Percentiles rank a stretch among this genome's conserved stretches.
Conservation (phyloP, 108 stramenopile species). For the Nitzschia inconspicua region DNA sequence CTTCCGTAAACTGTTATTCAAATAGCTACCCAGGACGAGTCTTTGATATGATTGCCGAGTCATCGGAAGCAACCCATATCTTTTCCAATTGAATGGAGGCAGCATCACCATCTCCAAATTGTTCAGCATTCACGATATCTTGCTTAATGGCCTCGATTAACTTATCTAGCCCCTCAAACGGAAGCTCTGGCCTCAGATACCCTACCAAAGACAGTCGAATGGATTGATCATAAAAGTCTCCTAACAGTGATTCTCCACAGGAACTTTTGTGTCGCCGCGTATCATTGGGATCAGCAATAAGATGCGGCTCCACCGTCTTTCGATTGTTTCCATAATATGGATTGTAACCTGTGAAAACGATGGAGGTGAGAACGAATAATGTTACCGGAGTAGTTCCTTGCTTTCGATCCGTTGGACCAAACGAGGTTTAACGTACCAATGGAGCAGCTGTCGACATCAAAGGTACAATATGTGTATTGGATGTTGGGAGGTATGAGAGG, state of each 20-base stretch:
- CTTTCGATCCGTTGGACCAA: too few relatives aligned
- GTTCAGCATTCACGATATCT: slow-evolving; percentile 43
- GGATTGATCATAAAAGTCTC: slow-evolving; percentile 79
- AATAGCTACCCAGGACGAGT: too few relatives aligned
- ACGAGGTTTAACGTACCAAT: too few relatives aligned
- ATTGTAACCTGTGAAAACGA: slow-evolving; percentile 92
- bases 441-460: too few relatives aligned
- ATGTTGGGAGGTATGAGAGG: too few relatives aligned
- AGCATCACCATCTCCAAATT: slow-evolving; percentile 31
- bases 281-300: slow-evolving; percentile 54
- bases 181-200: slow-evolving; percentile 81
- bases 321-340: slow-evolving; percentile 79
- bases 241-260: slow-evolving; percentile 72
- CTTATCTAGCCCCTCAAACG: slow-evolving; percentile 85
- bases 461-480: too few relatives aligned
- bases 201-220: slow-evolving; percentile 76
- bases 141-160: slow-evolving; percentile 80
- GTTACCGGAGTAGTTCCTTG: too few relatives aligned
- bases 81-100: slow-evolving; percentile 25
- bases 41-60: too few relatives aligned
- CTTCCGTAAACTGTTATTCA: too few relatives aligned
- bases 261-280: slow-evolving; percentile 47
- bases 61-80: slow-evolving; percentile 41
- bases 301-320: slow-evolving; percentile 83
- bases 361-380: too few relatives aligned